These are phyloP conservation scores for Vinca major DNA, from an alignment of 305 asterid genomes.

Conservation along the genomic window DNA sequence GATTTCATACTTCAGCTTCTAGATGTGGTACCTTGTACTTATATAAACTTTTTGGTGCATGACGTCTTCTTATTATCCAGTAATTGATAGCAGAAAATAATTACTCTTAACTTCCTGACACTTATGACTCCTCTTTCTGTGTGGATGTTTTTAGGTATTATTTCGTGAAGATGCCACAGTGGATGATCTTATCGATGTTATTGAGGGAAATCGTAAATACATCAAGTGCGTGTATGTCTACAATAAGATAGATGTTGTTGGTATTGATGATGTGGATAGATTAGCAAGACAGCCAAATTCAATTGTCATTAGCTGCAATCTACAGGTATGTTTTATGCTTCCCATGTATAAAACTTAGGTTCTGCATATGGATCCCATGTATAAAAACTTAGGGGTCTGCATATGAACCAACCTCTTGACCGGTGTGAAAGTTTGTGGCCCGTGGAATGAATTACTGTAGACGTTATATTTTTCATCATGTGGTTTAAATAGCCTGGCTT, in stretches of 20 bases:
- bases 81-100: not conserved
- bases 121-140: conserved; percentile 3
- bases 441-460: not conserved
- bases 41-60: not conserved
- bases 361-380: not conserved
- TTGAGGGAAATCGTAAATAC: conserved; percentile 96
- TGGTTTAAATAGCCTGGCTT: not conserved
- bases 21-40: not conserved
- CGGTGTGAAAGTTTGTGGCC: not conserved
- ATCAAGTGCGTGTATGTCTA: conserved; percentile 92
- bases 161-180: conserved; percentile 99
- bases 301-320: conserved; percentile 86
- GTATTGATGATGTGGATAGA: conserved; percentile 95
- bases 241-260: conserved; percentile 95
- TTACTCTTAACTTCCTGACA: not conserved
- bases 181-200: conserved; percentile 94
- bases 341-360: not conserved
- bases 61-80: not conserved
- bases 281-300: conserved; percentile 89
- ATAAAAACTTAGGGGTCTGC: not conserved
- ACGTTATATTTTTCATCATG: not conserved
- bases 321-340: conserved; percentile 39
- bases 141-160: conserved; percentile 42
- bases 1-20: not conserved
- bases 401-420: not conserved